phyloP scores from a whole-genome alignment of 2,329 filamentous ascomycete species.

The Xylaria sp. region DNA sequence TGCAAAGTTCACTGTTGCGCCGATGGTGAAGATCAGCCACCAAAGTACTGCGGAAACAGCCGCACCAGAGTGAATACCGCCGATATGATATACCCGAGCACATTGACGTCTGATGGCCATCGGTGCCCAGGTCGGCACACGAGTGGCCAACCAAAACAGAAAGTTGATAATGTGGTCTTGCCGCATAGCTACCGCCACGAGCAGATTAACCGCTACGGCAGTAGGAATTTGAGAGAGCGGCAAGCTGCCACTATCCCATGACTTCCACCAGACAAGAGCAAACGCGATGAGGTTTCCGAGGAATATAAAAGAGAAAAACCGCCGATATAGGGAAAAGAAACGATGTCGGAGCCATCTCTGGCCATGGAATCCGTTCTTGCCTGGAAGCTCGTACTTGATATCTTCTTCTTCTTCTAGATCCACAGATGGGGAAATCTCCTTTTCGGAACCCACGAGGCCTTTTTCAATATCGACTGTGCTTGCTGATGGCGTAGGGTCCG shows the following conservation, averaged over 20 bases:
- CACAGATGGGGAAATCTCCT: slow-evolving; percentile 30
- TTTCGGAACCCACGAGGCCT: slow-evolving; percentile 41
- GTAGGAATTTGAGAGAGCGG: slow-evolving; percentile 49
- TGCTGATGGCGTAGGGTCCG: slow-evolving; percentile 13
- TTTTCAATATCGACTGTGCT: slow-evolving; percentile 43
- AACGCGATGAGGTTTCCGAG: slow-evolving; percentile 62
- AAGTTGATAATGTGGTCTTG: slow-evolving; percentile 65
- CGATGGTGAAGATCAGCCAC: slow-evolving; percentile 54
- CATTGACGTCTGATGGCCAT: slow-evolving; percentile 59
- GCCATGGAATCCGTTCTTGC: slow-evolving; percentile 54
- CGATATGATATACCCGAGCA: slow-evolving; percentile 64
- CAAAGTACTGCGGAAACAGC: slow-evolving; percentile 56
- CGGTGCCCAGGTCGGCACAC: slow-evolving; percentile 57
- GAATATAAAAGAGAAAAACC: slow-evolving; percentile 65
- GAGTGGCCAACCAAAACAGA: slow-evolving; percentile 59
- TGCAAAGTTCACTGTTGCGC: slow-evolving; percentile 50
- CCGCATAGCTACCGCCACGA: slow-evolving; percentile 61
- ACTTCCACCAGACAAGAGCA: slow-evolving; percentile 52
- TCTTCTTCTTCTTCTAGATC: slow-evolving; percentile 22
- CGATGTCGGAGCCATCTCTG: slow-evolving; percentile 45
- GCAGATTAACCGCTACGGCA: slow-evolving; percentile 60
- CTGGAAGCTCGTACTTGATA: slow-evolving; percentile 48
- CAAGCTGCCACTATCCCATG: slow-evolving; percentile 37
- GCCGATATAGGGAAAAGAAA: slow-evolving; percentile 64
- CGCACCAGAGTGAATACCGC: slow-evolving; percentile 62